Conservation (phyloP, 2,329 filamentous ascomycete species). For the Penicillium brevicompactum region DNA sequence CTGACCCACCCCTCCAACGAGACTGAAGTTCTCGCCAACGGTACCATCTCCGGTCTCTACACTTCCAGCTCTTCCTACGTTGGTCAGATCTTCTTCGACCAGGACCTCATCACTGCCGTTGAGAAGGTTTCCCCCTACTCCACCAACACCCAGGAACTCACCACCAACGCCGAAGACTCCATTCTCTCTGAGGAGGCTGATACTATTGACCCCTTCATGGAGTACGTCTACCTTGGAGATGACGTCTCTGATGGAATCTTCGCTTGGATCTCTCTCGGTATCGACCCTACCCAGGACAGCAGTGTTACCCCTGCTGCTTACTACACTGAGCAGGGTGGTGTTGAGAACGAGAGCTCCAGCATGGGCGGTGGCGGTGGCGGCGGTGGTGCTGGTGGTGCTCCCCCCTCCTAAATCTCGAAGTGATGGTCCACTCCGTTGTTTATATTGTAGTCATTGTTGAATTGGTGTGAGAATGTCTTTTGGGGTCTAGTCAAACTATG, state of each 20-base stretch:
- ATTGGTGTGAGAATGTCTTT: no score
- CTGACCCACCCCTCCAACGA: constrained; percentile 35
- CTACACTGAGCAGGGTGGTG: constrained; percentile 38
- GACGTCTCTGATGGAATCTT: constrained; percentile 54
- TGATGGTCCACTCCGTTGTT: no score
- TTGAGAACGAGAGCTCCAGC: constrained; percentile 29
- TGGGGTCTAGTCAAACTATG: no score
- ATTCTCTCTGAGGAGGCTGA: constrained; percentile 54
- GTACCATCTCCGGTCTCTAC: constrained; percentile 52
- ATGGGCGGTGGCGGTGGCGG: constrained; percentile 12
- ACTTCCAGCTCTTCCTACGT: constrained; percentile 56
- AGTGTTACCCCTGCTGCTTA: constrained; percentile 32
- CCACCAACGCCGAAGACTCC: constrained; percentile 54
- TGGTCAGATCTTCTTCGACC: constrained; percentile 67
- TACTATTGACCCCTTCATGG: constrained; percentile 59
- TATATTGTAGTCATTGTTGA: no score
- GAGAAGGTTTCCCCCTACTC: constrained; percentile 52
- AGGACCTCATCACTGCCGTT: constrained; percentile 57
- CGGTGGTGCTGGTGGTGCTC: constrained; percentile 8
- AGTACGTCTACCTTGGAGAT: constrained; percentile 61
- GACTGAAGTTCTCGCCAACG: constrained; percentile 48
- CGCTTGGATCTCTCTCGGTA: constrained; percentile 56
- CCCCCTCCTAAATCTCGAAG: background rate
- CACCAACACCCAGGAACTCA: constrained; percentile 51
- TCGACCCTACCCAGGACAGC: constrained; percentile 44